Evolutionary conservation across 768 basidiomycete genomes (phyloP).

Genomic region (Tulasnella sp.): DNA sequence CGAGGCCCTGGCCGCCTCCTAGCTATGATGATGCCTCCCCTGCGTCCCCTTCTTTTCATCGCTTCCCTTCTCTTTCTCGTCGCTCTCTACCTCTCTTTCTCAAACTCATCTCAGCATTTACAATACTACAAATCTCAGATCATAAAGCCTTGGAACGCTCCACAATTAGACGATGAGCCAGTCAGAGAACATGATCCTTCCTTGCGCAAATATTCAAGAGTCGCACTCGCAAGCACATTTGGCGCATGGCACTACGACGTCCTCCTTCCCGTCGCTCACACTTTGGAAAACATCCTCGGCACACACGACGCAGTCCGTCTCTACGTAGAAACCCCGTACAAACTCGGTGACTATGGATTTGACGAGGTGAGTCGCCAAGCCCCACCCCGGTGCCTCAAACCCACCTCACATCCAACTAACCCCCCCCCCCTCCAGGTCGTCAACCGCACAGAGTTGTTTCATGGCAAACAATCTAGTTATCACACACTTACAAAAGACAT

Average conservation of each 20-base stretch:
- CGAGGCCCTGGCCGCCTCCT: neutral
- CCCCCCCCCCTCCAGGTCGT: neutral
- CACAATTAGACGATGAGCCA: neutral
- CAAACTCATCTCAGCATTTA: neutral
- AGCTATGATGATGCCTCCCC: neutral
- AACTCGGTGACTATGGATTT: neutral
- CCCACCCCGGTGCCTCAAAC: neutral
- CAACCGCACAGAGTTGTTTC: neutral
- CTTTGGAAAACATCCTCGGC: neutral
- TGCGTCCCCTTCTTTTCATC: neutral
- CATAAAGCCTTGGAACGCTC: neutral
- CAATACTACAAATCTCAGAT: neutral
- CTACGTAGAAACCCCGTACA: neutral
- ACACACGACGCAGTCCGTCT: neutral
- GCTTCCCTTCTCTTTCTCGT: neutral
- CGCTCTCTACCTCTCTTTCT: neutral
- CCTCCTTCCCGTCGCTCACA: neutral
- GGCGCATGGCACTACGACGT: slow-evolving; percentile 1
- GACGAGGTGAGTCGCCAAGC: neutral
- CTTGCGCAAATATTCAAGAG: neutral
- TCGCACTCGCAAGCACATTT: slow-evolving; percentile 1
- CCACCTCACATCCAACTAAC: neutral
- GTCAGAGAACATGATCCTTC: neutral
- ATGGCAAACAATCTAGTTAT: neutral
- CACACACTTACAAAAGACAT: neutral